These are phyloP conservation scores for Fusarium acutatum DNA, from an alignment of 2,329 filamentous ascomycete species.

Conservation along the genomic window DNA sequence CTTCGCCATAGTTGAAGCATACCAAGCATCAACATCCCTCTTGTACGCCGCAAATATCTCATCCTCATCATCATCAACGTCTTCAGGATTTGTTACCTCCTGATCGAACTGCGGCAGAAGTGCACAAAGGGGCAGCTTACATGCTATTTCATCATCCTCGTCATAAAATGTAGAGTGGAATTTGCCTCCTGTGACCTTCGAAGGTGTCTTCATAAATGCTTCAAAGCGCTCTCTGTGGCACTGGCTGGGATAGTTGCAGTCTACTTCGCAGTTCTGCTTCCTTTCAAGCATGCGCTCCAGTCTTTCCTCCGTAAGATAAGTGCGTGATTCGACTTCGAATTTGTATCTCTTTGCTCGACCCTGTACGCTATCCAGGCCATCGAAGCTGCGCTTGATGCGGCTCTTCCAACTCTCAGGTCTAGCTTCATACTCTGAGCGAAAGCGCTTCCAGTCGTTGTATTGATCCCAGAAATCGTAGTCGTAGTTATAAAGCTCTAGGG, in stretches of 20 bases:
- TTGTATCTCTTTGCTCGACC: not conserved
- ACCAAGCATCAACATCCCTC: conserved; percentile 5
- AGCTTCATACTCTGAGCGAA: not conserved
- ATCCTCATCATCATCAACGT: not conserved
- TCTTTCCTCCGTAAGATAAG: not conserved
- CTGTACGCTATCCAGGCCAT: not conserved
- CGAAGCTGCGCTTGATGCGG: not conserved
- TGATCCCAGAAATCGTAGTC: conserved; percentile 46
- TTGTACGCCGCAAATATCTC: conserved; percentile 9
- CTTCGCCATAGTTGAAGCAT: not conserved
- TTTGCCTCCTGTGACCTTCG: not conserved
- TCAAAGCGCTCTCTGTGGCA: conserved; percentile 22
- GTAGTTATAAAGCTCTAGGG: conserved; percentile 5
- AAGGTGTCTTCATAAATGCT: not conserved
- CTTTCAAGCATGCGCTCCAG: not conserved
- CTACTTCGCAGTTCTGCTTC: conserved; percentile 29
- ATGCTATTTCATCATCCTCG: not conserved
- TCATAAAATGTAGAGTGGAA: not conserved
- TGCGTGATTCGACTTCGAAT: not conserved
- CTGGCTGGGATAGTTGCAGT: conserved; percentile 39
- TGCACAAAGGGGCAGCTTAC: conserved; percentile 5
- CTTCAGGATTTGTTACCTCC: not conserved
- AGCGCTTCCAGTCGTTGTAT: conserved; percentile 44
- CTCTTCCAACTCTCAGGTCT: conserved; percentile 8
- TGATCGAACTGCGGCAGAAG: conserved; percentile 12